Conservation (phyloP, 495 filamentous ascomycete species). For the Trichocladium antarcticum region DNA sequence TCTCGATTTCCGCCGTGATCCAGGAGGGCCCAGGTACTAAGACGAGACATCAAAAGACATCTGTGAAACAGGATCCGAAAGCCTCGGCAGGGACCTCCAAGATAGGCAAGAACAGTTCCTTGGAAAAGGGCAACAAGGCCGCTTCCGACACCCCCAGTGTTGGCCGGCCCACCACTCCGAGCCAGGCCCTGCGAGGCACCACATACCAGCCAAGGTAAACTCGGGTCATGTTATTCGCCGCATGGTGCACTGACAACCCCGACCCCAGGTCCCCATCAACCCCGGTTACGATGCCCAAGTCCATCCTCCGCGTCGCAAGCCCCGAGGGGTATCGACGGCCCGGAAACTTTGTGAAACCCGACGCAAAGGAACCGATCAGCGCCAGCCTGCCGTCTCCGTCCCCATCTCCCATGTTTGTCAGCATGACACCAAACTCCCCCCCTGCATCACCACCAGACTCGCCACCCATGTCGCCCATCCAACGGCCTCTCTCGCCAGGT, state of each 20-base stretch:
- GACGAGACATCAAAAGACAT: slow-evolving; percentile 23
- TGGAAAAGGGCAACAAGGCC: slow-evolving; percentile 21
- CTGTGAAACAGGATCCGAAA: slow-evolving; percentile 10
- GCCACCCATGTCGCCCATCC: slow-evolving; percentile 10
- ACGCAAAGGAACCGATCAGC: slow-evolving; percentile 7
- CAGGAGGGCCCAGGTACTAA: slow-evolving; percentile 19
- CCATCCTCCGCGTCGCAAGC: slow-evolving; percentile 24
- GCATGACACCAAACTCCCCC: background rate
- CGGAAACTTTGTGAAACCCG: slow-evolving; percentile 9
- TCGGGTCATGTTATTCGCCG: background rate
- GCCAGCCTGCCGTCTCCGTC: slow-evolving; percentile 3
- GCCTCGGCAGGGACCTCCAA: slow-evolving; percentile 12
- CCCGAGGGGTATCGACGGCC: slow-evolving; percentile 17
- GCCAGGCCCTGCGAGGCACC: background rate
- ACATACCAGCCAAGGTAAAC: slow-evolving; percentile 17
- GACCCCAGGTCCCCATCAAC: background rate
- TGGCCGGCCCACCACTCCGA: slow-evolving; percentile 3
- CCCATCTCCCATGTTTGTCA: background rate
- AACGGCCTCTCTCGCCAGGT: slow-evolving; percentile 16
- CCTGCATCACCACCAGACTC: slow-evolving; percentile 9
- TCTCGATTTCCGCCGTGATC: slow-evolving; percentile 13
- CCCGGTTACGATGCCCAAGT: slow-evolving; percentile 17
- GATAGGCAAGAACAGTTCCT: slow-evolving; percentile 15
- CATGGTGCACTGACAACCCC: background rate
- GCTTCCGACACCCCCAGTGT: background rate